phyloP scores from a whole-genome alignment of 805 yeast genomes.

The Yamadazyma laniorum region DNA sequence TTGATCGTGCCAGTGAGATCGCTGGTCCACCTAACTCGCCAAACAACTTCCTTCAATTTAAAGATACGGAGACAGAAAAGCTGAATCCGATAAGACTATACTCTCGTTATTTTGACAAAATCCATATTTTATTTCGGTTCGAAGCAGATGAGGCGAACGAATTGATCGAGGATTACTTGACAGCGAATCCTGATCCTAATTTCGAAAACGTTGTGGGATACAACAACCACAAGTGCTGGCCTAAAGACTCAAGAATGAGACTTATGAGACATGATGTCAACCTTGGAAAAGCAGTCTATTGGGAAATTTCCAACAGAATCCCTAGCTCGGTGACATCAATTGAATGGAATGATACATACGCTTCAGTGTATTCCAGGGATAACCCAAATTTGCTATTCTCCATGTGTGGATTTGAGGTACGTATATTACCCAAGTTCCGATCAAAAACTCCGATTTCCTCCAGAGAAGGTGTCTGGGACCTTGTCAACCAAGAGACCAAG shows the following conservation, averaged over 20 bases:
- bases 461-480: slow-evolving; percentile 91
- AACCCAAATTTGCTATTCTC: slow-evolving; percentile 86
- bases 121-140: slow-evolving; percentile 78
- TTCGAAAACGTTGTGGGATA: slow-evolving; percentile 84
- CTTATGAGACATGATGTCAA: slow-evolving; percentile 88
- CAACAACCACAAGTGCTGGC: slow-evolving; percentile 92
- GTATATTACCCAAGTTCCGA: slow-evolving; percentile 77
- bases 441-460: slow-evolving; percentile 50
- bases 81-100: slow-evolving; percentile 78
- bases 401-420: slow-evolving; percentile 93
- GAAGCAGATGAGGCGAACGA: slow-evolving; percentile 71
- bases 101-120: slow-evolving; percentile 77
- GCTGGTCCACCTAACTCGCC: slow-evolving; percentile 78
- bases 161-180: slow-evolving; percentile 67
- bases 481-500: slow-evolving; percentile 64
- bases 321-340: slow-evolving; percentile 73
- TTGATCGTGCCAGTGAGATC: slow-evolving; percentile 80
- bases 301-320: slow-evolving; percentile 81
- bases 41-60: slow-evolving; percentile 75
- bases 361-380: slow-evolving; percentile 86
- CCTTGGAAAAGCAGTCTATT: slow-evolving; percentile 85
- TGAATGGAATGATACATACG: slow-evolving; percentile 76
- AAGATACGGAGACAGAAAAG: slow-evolving; percentile 54
- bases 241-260: slow-evolving; percentile 87
- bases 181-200: slow-evolving; percentile 91